phyloP scores from a whole-genome alignment of 306 rosid species.

The Cucurbita maxima region DNA sequence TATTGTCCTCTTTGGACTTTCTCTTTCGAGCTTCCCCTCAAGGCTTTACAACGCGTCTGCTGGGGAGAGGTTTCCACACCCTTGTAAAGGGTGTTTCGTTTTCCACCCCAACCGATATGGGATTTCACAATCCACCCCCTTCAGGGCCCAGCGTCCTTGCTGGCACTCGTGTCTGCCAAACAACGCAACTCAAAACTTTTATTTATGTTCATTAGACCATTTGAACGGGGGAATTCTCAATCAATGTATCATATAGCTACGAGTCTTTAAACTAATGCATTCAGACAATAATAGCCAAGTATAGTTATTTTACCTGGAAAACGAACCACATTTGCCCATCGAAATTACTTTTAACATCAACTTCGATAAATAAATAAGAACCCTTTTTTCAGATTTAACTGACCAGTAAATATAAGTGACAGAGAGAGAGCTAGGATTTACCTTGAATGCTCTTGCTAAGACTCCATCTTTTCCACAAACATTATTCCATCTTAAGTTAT shows the following conservation, averaged over 20 bases:
- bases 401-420: constrained; percentile 5
- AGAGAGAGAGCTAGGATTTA: constrained; percentile 17
- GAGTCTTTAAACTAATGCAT: background rate
- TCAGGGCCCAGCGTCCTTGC: too few species aligned
- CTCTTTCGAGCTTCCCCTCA: too few species aligned
- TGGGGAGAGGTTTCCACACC: too few species aligned
- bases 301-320: background rate
- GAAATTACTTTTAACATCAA: background rate
- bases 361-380: background rate
- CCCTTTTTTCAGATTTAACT: background rate
- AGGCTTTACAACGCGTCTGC: too few species aligned
- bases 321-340: background rate
- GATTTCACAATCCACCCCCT: too few species aligned
- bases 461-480: constrained; percentile 84
- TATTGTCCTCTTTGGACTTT: too few species aligned
- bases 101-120: too few species aligned
- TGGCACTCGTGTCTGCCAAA: constrained; percentile 44
- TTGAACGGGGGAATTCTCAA: background rate
- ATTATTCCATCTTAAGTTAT: constrained; percentile 72
- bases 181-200: constrained; percentile 1
- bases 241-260: background rate
- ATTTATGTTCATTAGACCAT: background rate
- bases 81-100: too few species aligned
- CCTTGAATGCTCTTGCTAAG: constrained; percentile 74
- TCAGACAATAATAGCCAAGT: background rate